Conservation (phyloP, 2,329 filamentous ascomycete species). For the Fusarium xylarioides region DNA sequence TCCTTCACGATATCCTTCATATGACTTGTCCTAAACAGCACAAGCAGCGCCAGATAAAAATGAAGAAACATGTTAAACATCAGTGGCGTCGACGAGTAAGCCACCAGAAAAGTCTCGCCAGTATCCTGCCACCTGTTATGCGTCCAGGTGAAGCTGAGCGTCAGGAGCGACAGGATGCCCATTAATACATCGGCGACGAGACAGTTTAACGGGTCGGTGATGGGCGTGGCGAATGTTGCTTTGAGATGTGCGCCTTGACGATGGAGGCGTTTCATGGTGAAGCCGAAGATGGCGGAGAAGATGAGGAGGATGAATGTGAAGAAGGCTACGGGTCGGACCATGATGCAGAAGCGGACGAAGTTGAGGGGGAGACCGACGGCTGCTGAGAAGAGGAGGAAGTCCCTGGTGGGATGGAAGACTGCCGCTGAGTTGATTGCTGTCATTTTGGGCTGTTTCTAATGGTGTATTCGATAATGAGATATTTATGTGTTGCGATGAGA, state of each 20-base stretch:
- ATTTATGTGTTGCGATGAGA: neutral
- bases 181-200: neutral
- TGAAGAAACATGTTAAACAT: conserved; percentile 9
- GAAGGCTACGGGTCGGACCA: neutral
- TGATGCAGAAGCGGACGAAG: conserved; percentile 1
- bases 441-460: neutral
- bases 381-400: neutral
- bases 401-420: neutral
- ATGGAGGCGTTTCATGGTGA: neutral
- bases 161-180: neutral
- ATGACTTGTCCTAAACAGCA: neutral
- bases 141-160: neutral
- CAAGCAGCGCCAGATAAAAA: neutral
- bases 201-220: neutral
- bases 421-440: neutral
- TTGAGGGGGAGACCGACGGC: neutral
- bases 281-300: neutral
- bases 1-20: neutral
- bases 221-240: neutral
- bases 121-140: neutral
- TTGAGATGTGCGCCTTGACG: neutral
- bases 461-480: neutral
- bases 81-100: neutral
- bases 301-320: neutral
- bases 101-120: neutral